Percentiles rank a stretch among this genome's conserved stretches.
Conservation (phyloP, 176 grass and related monocot genomes). For the Puccinellia tenuiflora region DNA sequence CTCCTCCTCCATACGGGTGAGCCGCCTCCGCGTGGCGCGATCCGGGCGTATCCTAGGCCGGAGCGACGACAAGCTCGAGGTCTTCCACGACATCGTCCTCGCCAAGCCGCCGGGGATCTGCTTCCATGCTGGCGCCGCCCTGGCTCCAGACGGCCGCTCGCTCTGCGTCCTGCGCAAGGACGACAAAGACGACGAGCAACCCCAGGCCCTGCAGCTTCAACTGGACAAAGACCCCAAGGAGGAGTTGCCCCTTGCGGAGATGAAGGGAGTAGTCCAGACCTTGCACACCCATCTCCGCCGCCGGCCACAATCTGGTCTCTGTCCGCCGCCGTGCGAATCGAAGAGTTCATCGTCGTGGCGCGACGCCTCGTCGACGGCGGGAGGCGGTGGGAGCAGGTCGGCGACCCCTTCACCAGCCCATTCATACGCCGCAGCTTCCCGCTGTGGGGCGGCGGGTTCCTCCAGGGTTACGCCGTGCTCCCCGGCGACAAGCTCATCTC, state of each 20-base stretch:
- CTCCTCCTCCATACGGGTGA: too few species aligned
- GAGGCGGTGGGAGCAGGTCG: too few species aligned
- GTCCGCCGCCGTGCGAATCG: too few species aligned
- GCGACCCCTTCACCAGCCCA: background rate
- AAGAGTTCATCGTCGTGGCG: background rate
- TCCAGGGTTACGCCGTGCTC: background rate
- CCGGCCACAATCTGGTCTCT: background rate
- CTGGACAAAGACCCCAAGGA: background rate
- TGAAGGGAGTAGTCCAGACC: background rate
- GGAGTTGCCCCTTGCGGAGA: background rate
- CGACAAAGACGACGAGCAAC: rapidly evolving
- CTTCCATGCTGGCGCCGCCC: background rate
- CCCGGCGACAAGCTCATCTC: background rate
- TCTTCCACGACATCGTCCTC: too few species aligned
- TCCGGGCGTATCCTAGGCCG: too few species aligned
- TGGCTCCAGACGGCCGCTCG: background rate
- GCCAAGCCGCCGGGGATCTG: background rate
- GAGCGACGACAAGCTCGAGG: too few species aligned
- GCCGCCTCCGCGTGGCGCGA: too few species aligned
- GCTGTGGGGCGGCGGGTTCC: background rate
- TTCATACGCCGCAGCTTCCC: background rate
- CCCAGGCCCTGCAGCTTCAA: background rate
- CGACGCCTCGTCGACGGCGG: background rate
- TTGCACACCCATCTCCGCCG: background rate
- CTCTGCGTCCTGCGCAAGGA: background rate